Evolutionary conservation across 805 yeast genomes (phyloP).

Genomic region (Metschnikowia cerradonensis): DNA sequence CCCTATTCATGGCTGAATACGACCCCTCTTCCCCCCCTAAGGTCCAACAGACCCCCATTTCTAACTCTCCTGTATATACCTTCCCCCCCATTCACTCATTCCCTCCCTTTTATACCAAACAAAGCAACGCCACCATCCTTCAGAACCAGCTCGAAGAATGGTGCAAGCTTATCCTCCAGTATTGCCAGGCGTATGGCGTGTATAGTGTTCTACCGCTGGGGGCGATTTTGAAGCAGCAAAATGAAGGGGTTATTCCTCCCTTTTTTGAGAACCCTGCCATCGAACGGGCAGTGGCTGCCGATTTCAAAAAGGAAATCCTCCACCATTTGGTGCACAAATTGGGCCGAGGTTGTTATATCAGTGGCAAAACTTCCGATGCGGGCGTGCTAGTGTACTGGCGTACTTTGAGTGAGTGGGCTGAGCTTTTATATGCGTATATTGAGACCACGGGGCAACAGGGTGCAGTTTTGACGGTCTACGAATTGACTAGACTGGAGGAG

Average conservation of each 20-base stretch:
- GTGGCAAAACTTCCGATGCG: conserved; percentile 50
- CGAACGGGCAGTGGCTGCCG: conserved; percentile 50
- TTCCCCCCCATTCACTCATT: conserved; percentile 51
- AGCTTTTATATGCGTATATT: conserved; percentile 29
- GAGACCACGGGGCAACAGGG: conserved; percentile 76
- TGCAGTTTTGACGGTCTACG: conserved; percentile 76
- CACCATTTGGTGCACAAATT: conserved; percentile 47
- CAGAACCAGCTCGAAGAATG: conserved; percentile 76
- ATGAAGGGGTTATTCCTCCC: conserved; percentile 11
- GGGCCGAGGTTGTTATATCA: conserved; percentile 54
- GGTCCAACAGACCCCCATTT: no score
- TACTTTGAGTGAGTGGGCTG: conserved; percentile 49
- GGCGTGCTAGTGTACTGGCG: conserved; percentile 62
- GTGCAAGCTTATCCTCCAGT: conserved; percentile 59
- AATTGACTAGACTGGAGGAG: conserved; percentile 56
- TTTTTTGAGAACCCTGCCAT: conserved; percentile 52
- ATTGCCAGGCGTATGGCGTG: conserved; percentile 52
- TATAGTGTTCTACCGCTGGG: conserved; percentile 29
- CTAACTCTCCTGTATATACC: conserved; percentile 14
- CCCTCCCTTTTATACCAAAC: conserved; percentile 90
- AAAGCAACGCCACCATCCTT: conserved; percentile 77
- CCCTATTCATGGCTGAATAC: neutral
- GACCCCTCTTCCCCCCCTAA: neutral
- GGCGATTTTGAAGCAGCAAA: conserved; percentile 26
- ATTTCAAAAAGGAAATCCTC: conserved; percentile 54